These are phyloP conservation scores for Penicillium olsonii DNA, from an alignment of 2,329 filamentous ascomycete genomes.

Conservation along the genomic window DNA sequence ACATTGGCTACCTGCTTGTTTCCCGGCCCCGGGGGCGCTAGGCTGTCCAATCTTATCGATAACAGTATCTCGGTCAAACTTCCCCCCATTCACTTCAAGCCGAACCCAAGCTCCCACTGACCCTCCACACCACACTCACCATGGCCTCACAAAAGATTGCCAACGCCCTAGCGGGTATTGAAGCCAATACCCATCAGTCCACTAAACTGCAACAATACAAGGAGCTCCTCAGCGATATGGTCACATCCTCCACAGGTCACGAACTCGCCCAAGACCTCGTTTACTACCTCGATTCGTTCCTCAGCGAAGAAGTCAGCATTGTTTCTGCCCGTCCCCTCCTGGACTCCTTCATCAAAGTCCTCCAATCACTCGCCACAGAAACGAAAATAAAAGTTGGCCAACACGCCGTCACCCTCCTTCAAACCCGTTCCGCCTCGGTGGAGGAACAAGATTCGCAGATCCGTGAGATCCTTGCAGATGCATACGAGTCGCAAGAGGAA, in stretches of 20 bases:
- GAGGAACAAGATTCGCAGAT: slow-evolving; percentile 81
- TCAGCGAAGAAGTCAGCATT: slow-evolving; percentile 70
- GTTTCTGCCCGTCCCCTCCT: slow-evolving; percentile 74
- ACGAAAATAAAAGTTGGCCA: slow-evolving; percentile 74
- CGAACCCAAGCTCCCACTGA: neutral
- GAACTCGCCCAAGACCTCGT: slow-evolving; percentile 63
- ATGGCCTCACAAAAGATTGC: slow-evolving; percentile 56
- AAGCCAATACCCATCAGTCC: slow-evolving; percentile 48
- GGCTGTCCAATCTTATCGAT: slow-evolving; percentile 10
- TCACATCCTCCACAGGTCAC: slow-evolving; percentile 46
- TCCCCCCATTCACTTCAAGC: slow-evolving; percentile 5
- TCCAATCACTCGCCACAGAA: slow-evolving; percentile 57
- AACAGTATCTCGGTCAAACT: slow-evolving; percentile 3
- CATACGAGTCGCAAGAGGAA: slow-evolving; percentile 80
- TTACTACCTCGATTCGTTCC: slow-evolving; percentile 68
- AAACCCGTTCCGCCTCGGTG: slow-evolving; percentile 69
- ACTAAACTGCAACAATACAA: slow-evolving; percentile 60
- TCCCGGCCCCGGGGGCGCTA: no score
- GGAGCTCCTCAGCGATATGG: slow-evolving; percentile 58
- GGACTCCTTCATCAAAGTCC: slow-evolving; percentile 64
- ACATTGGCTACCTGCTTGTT: no score
- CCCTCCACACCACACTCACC: neutral
- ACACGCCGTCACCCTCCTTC: slow-evolving; percentile 68
- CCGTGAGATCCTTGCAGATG: slow-evolving; percentile 77
- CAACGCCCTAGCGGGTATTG: slow-evolving; percentile 52